Percentiles rank a stretch among this genome's conserved stretches.
phyloP scores from a whole-genome alignment of 352 stramenopile genomes.

The Thalassiosira mediterranea region DNA sequence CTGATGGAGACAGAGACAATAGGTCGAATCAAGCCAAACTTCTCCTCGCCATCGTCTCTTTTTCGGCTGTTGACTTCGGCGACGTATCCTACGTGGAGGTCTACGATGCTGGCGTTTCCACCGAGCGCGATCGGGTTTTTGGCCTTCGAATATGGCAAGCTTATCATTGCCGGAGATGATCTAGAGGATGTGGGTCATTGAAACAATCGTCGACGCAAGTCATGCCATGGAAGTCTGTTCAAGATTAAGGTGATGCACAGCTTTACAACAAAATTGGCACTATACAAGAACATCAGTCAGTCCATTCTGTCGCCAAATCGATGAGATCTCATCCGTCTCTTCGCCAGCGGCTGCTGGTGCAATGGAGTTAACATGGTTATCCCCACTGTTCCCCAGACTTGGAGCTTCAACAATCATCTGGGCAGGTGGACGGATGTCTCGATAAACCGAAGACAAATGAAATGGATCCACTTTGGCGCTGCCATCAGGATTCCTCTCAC shows the following conservation, averaged over 20 bases:
- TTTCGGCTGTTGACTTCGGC: not conserved
- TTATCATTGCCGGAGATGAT: constrained; percentile 21
- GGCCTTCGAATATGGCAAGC: constrained; percentile 77
- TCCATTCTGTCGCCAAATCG: too few relatives aligned
- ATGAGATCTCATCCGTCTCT: too few relatives aligned
- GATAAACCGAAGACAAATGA: constrained; percentile 64
- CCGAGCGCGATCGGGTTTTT: constrained; percentile 72
- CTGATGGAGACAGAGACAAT: not conserved
- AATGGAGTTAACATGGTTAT: too few relatives aligned
- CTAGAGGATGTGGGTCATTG: too few relatives aligned
- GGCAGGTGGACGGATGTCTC: constrained; percentile 52
- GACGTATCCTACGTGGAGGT: constrained; percentile 42
- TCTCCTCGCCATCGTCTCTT: not conserved
- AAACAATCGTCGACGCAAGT: too few relatives aligned
- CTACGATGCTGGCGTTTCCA: constrained; percentile 58
- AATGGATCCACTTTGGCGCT: constrained; percentile 41
- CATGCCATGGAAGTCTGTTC: too few relatives aligned
- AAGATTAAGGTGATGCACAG: too few relatives aligned
- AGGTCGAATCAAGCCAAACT: not conserved
- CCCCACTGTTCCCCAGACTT: not conserved
- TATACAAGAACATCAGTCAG: too few relatives aligned
- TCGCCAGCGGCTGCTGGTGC: too few relatives aligned
- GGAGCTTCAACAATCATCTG: constrained; percentile 25
- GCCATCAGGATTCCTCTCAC: constrained; percentile 56
- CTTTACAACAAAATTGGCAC: too few relatives aligned